Evolutionary conservation across 352 stramenopile genomes (phyloP), one percentile per base, ranked within the genome.

Genomic region (Phytopythium montanum): DNA sequence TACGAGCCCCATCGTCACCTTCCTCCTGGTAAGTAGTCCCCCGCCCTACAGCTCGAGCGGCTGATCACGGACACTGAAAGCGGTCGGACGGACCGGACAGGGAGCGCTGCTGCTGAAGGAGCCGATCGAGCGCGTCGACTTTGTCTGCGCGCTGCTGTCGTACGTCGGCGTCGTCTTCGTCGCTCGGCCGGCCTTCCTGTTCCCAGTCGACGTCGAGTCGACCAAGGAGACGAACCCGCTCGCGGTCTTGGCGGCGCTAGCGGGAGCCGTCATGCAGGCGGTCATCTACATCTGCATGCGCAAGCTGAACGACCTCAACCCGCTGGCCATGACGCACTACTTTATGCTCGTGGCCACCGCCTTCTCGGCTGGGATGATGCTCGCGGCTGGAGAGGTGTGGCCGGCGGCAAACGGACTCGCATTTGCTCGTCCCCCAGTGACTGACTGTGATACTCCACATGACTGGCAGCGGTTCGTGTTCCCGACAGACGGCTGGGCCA

Each of bases 151-250:
- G 0, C 29, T 86, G 26, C 65, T 77, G 25, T 85, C 78, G 13
- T 86, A 81, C 53, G 31, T 73, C 12, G 78, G 78, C 16, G 76
- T 88, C 2, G 56, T 88, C 44, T 85, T 85, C 56, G 78, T 88
- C 39, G 69, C 76, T 7, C 69, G 74, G 7, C 79, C 79, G 21
- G 73, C 73, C 16, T 72, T 79, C 45, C 59, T 88, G 31, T 88
- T 88, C 59, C 69, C 75, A 28, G 61, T 56, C 5, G 54, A 69
- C 12, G 16, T 23, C 3, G 26, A 56, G 21, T 16, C 38, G 36
- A 12, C 41, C 12, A 74, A 70, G 33, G 51, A 52, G 8, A 68
- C 51, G 8, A 60, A 74, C 23, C 49, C 68, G 5, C 26, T 72
- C 8, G 68, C 78, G 0, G 65, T 85, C 28, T 2, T 75, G 5